Base-by-base conservation (phyloP, 257 asterid genomes). In the Penstemon newberryi region DNA sequence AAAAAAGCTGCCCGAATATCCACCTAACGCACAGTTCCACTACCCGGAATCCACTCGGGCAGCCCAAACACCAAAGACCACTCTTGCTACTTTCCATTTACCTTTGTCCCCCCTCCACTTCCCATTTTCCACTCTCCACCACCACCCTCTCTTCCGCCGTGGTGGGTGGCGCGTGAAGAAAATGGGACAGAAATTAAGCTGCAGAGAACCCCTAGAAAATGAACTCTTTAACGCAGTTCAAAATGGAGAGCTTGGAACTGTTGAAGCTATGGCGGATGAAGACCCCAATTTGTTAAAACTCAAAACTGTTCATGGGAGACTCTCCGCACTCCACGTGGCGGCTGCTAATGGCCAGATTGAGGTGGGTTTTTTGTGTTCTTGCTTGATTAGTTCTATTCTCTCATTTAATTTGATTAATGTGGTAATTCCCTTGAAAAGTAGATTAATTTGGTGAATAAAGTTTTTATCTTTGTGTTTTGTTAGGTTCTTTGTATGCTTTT, bases 101-200 rank as follows among this genome's bases (percentile, higher is more conserved):
- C 70, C 69, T 45, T 43, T 12, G 18, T 63, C 72, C 79, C 77
- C 59, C 56, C 64, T 62, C 51, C 61, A n/a, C 70, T 46, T 44
- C 59, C 9, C 8, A 10, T 59, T 40, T 37, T 57, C 5, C 46
- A 61, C 53, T 13, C 63, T 25, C 58, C 52, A 49, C 71, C 75
- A 65, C 73, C 74, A 45, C 78, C 7, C 85, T 49, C 75, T 50
- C 71, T 75, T 77, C 87, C 81, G 69, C 76, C 76, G 82, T 79
- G 87, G 87, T 75, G 85, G 90, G 82, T 75, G 89, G 94, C 84
- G 80, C 86, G 84, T 80, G 81, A 64, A 44, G 5, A 12, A 3
- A 69, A 90, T 90, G 97, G 97, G 96, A 8, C 96, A 86, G 84
- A 70, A 80, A 3, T 56, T 85, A 60, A 90, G 96, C 55, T 90